Percentiles rank a stretch among this genome's conserved stretches.
phyloP scores from a whole-genome alignment of 441 rosid genomes.

The Pelargonium cotyledonis region DNA sequence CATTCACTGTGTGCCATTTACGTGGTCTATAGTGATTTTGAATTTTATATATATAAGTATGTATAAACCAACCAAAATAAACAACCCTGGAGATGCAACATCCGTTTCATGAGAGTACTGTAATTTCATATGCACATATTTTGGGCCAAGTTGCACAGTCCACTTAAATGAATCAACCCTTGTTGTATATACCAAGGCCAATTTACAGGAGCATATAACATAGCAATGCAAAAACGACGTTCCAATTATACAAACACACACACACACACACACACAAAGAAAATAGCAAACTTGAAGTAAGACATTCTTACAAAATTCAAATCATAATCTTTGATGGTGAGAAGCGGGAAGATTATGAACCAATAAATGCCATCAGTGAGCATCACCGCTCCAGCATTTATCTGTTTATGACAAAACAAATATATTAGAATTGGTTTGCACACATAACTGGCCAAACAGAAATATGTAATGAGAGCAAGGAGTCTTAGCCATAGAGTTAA shows the following conservation, averaged over 20 bases:
- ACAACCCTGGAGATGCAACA: not conserved
- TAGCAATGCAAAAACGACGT: not conserved
- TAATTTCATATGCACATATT: not conserved
- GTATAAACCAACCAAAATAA: too few species aligned
- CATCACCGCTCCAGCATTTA: constrained; percentile 43
- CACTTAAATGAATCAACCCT: too few species aligned
- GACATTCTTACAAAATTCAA: constrained; percentile 38
- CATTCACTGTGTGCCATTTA: not conserved
- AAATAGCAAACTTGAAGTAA: not conserved
- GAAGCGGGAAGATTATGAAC: constrained; percentile 44
- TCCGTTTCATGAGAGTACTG: too few species aligned
- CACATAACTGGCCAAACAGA: not conserved
- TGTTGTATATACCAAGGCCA: too few species aligned
- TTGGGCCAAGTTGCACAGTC: not conserved
- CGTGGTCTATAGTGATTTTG: not conserved
- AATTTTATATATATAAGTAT: too few species aligned
- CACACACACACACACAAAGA: too few species aligned
- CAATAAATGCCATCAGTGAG: constrained; percentile 50
- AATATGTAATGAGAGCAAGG: too few species aligned
- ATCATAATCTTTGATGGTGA: constrained; percentile 35
- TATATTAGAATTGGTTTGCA: not conserved
- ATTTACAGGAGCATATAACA: not conserved
- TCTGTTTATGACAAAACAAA: constrained; percentile 30
- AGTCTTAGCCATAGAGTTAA: too few species aligned
- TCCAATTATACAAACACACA: too few species aligned